Evolutionary conservation across 2,329 filamentous ascomycete species (phyloP).

Genomic region (Fusarium algeriense): DNA sequence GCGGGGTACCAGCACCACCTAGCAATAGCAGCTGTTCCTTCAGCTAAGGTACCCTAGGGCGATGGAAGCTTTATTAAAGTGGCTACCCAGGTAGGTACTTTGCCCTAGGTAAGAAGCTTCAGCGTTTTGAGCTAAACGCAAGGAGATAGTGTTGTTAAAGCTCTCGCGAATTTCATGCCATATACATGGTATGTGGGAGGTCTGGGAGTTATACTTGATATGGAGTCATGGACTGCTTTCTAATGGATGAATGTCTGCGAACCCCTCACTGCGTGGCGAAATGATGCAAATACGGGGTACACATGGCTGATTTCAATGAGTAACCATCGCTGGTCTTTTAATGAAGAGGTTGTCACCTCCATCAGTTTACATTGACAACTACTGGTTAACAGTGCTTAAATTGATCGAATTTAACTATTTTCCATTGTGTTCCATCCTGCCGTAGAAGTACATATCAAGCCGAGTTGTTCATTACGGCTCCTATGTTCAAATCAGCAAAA

Average conservation of each 20-base stretch:
- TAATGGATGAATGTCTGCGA: not conserved
- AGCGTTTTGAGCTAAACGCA: not conserved
- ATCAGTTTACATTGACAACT: not conserved
- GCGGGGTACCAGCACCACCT: conserved; percentile 43
- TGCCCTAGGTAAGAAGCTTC: not conserved
- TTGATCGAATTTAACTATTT: conserved; percentile 38
- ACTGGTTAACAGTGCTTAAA: conserved; percentile 13
- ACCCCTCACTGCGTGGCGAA: conserved; percentile 12
- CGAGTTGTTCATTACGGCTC: not conserved
- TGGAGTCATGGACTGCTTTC: conserved; percentile 6
- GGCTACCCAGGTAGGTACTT: not conserved
- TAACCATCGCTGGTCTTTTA: not conserved
- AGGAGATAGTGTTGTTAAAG: not conserved
- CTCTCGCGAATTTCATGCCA: not conserved
- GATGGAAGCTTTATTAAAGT: not conserved
- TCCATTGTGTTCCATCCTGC: conserved; percentile 14
- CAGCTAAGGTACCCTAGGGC: not conserved
- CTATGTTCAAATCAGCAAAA: conserved; percentile 14
- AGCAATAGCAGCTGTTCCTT: not conserved
- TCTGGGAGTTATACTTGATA: conserved; percentile 6
- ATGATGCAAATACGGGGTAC: not conserved
- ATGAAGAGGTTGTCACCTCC: not conserved
- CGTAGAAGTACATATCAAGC: not conserved
- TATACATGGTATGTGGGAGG: not conserved
- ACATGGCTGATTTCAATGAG: not conserved